These are phyloP conservation scores for Daedalea quercina DNA, from an alignment of 768 basidiomycete genomes.

Conservation along the genomic window DNA sequence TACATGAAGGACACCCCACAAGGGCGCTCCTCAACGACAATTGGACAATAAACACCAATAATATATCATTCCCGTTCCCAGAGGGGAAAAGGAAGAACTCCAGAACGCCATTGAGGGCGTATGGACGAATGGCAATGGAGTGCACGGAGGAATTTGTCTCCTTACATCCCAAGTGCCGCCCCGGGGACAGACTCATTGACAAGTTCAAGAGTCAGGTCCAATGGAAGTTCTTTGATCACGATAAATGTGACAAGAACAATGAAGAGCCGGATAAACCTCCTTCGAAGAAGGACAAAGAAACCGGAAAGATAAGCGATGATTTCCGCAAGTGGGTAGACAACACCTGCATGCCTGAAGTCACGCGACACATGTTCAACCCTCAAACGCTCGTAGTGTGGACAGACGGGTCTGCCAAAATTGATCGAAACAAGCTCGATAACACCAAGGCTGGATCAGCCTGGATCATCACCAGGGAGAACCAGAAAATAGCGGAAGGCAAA, in stretches of 20 bases:
- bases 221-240: background rate
- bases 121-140: background rate
- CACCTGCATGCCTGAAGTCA: background rate
- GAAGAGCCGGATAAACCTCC: background rate
- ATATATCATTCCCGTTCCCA: background rate
- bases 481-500: background rate
- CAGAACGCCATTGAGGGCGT: background rate
- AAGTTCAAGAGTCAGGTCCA: too few species aligned
- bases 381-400: background rate
- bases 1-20: background rate
- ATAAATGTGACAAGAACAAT: background rate
- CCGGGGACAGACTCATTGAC: too few species aligned
- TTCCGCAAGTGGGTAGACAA: background rate
- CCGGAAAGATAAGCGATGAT: background rate
- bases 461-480: background rate
- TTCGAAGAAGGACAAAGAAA: background rate
- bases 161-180: too few species aligned
- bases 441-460: background rate
- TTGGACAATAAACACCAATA: background rate
- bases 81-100: background rate
- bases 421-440: background rate
- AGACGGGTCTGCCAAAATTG: background rate
- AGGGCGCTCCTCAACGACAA: background rate
- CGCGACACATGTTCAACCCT: background rate
- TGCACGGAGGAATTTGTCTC: background rate